phyloP scores from a whole-genome alignment of 1,139 yeast species.

The Yamadazyma jaroonii region DNA sequence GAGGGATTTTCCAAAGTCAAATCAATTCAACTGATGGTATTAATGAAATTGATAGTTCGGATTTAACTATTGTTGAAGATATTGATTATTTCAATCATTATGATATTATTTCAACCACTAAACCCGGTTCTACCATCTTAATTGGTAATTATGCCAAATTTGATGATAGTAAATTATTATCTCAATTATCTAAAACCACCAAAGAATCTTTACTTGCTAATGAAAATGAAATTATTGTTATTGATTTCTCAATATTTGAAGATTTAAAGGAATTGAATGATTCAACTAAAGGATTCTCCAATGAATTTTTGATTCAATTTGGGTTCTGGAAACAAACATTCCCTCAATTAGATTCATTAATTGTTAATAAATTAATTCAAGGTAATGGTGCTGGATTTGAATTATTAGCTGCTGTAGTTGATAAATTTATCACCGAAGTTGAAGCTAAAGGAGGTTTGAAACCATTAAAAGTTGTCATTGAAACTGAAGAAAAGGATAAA shows the following conservation, averaged over 20 bases:
- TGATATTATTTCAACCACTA: constrained; percentile 62
- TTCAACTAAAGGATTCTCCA: constrained; percentile 75
- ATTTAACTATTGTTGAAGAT: constrained; percentile 64
- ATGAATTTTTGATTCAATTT: constrained; percentile 71
- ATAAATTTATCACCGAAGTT: constrained; percentile 58
- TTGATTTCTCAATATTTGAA: constrained; percentile 63
- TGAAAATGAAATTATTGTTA: constrained; percentile 47
- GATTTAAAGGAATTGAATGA: constrained; percentile 44
- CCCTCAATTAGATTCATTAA: constrained; percentile 61
- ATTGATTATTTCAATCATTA: constrained; percentile 49
- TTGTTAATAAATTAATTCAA: constrained; percentile 76
- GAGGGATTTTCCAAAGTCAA: constrained; percentile 83
- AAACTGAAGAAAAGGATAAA: constrained; percentile 21
- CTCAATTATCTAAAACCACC: constrained; percentile 50
- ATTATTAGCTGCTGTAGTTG: constrained; percentile 77
- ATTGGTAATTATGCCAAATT: constrained; percentile 26
- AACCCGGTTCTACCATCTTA: constrained; percentile 54
- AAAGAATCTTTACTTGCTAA: constrained; percentile 55
- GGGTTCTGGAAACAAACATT: constrained; percentile 75
- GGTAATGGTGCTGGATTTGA: constrained; percentile 83
- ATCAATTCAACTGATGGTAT: constrained; percentile 40
- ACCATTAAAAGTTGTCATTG: constrained; percentile 39
- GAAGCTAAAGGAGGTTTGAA: constrained; percentile 48
- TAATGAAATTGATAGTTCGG: constrained; percentile 53
- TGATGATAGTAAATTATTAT: constrained; percentile 38